Conservation (phyloP, 257 asterid species). For the Fraxinus excelsior region DNA sequence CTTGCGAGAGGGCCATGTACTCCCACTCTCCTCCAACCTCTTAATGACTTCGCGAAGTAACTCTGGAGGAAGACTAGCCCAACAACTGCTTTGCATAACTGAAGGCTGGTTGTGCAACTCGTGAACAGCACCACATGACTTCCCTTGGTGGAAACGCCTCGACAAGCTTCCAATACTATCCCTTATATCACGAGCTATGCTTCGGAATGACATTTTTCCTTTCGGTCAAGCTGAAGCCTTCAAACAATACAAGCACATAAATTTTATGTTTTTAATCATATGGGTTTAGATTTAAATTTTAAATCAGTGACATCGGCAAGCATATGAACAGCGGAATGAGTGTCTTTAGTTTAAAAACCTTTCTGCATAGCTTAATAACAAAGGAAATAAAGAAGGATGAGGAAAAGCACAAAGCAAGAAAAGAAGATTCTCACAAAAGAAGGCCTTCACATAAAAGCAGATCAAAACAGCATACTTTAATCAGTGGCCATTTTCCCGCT, state of each 20-base stretch:
- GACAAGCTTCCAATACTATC: conserved; percentile 84
- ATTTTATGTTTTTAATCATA: conserved; percentile 9
- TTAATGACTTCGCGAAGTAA: conserved; percentile 73
- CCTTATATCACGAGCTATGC: conserved; percentile 82
- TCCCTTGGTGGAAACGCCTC: conserved; percentile 56
- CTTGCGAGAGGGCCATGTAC: conserved; percentile 82
- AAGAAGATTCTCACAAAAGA: conserved; percentile 81
- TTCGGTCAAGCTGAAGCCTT: conserved; percentile 3
- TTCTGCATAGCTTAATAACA: conserved; percentile 53
- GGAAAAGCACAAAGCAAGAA: conserved; percentile 80
- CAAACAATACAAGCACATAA: conserved; percentile 27
- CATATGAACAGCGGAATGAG: conserved; percentile 23
- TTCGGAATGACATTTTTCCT: conserved; percentile 63
- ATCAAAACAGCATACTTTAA: conserved; percentile 40
- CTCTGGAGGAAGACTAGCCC: conserved; percentile 88
- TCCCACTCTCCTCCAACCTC: conserved; percentile 82
- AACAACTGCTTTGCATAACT: conserved; percentile 73
- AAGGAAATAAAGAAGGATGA: conserved; percentile 46
- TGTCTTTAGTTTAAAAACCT: conserved; percentile 30
- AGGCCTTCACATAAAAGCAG: conserved; percentile 54
- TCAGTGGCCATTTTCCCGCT: conserved; percentile 38
- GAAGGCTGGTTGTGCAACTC: conserved; percentile 66
- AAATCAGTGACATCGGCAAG: conserved; percentile 24
- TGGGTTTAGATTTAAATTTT: conserved; percentile 20
- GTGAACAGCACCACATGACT: conserved; percentile 78